Percentiles rank a stretch among this genome's conserved stretches.
Conservation (phyloP, 2,329 filamentous ascomycete species). For the Hypoxylon sp. region DNA sequence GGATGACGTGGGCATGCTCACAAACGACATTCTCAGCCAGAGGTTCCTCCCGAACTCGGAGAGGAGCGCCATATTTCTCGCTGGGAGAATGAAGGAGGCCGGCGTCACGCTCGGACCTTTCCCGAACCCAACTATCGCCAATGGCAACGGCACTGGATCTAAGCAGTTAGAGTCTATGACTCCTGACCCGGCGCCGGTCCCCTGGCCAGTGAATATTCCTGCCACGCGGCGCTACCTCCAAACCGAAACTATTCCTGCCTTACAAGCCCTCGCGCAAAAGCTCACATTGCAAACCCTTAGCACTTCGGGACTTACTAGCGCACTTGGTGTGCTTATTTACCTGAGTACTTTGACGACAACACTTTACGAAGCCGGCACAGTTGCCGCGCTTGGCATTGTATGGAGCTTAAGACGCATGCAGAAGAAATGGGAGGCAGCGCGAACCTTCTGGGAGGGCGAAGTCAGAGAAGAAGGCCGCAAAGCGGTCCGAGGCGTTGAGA, state of each 20-base stretch:
- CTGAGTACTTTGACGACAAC: conserved; percentile 67
- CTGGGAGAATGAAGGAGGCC: conserved; percentile 77
- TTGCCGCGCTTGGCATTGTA: conserved; percentile 72
- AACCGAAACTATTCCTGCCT: conserved; percentile 75
- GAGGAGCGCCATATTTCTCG: conserved; percentile 84
- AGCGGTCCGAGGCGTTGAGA: conserved; percentile 70
- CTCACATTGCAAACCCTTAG: conserved; percentile 82
- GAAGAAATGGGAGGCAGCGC: conserved; percentile 73
- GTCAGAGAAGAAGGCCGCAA: conserved; percentile 77
- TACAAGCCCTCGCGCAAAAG: conserved; percentile 80
- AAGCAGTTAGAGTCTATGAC: conserved; percentile 18
- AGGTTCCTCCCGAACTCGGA: conserved; percentile 85
- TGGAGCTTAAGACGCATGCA: conserved; percentile 73
- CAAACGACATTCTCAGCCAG: conserved; percentile 81
- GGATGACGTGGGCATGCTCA: conserved; percentile 89
- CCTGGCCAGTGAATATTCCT: conserved; percentile 83
- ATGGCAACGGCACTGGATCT: conserved; percentile 21
- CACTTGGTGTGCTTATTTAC: conserved; percentile 70
- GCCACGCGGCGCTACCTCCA: conserved; percentile 77
- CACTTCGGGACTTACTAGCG: conserved; percentile 75
- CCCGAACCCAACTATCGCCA: conserved; percentile 38
- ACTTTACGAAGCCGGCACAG: conserved; percentile 73
- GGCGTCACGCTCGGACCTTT: conserved; percentile 47
- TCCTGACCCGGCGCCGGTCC: conserved; percentile 31
- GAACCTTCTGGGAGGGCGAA: conserved; percentile 75